Conservation (phyloP, 2,329 filamentous ascomycete species). For the Ambrosiella xylebori region DNA sequence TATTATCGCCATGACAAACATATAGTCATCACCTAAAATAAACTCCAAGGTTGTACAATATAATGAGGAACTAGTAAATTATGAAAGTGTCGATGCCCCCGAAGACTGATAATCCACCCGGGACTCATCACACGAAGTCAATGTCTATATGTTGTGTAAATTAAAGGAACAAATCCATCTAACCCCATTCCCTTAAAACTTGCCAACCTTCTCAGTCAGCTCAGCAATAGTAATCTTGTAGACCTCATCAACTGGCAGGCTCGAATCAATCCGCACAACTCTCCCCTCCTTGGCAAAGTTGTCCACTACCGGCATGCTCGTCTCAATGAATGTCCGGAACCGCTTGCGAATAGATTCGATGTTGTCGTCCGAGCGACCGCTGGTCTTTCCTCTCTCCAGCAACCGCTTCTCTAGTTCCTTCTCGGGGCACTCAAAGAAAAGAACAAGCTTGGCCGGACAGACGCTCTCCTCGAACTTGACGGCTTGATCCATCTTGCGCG, state of each 20-base stretch:
- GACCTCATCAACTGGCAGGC: constrained; percentile 44
- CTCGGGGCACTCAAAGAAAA: constrained; percentile 92
- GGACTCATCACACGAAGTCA: no score
- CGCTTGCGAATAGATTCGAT: constrained; percentile 90
- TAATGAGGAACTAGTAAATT: no score
- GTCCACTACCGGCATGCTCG: constrained; percentile 92
- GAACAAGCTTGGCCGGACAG: constrained; percentile 63
- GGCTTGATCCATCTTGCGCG: constrained; percentile 93
- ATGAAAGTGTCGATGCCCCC: no score
- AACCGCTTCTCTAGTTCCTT: constrained; percentile 70
- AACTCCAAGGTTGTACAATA: no score
- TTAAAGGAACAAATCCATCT: background rate
- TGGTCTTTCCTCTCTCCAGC: constrained; percentile 81
- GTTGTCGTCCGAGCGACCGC: constrained; percentile 83
- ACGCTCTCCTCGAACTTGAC: constrained; percentile 83
- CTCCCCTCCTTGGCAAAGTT: constrained; percentile 60
- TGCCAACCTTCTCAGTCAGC: constrained; percentile 32
- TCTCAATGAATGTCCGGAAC: constrained; percentile 85
- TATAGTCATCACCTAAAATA: no score
- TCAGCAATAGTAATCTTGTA: constrained; percentile 35
- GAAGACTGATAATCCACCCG: no score
- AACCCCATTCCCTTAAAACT: background rate
- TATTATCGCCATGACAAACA: no score
- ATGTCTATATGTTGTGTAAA: background rate
- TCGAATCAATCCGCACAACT: constrained; percentile 67